These are phyloP conservation scores for Pleurotus giganteus DNA, from an alignment of 768 basidiomycete genomes.

Conservation along the genomic window DNA sequence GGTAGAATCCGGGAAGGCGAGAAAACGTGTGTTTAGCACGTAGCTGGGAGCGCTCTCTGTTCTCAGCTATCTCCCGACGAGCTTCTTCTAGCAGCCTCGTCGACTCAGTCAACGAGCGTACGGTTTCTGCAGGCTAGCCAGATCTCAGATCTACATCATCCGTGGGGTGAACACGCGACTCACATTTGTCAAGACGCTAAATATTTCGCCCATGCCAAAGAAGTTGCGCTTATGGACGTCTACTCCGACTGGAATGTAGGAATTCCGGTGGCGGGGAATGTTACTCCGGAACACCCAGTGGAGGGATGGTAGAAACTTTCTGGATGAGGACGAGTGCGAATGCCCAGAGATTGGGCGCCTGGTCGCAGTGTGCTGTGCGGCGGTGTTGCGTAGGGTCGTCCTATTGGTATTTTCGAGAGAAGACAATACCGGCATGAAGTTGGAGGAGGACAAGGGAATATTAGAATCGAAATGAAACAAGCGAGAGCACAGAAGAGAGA, in stretches of 20 bases:
- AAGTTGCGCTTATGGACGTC: constrained; percentile 69
- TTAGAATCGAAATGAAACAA: constrained; percentile 6
- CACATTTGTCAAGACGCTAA: constrained; percentile 75
- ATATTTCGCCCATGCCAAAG: constrained; percentile 78
- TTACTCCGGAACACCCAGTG: constrained; percentile 80
- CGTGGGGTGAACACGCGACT: constrained; percentile 19
- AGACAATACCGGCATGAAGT: constrained; percentile 2
- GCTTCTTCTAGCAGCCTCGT: constrained; percentile 75
- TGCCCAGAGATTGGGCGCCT: constrained; percentile 6
- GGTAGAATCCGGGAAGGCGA: constrained; percentile 70
- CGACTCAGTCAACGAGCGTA: constrained; percentile 78
- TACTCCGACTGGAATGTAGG: constrained; percentile 43
- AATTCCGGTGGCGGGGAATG: constrained; percentile 63
- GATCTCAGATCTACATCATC: constrained; percentile 10
- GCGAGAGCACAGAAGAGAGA: background rate
- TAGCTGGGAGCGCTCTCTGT: constrained; percentile 61
- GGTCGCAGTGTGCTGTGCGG: background rate
- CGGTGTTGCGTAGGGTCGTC: background rate
- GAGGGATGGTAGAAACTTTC: constrained; percentile 31
- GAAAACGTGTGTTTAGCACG: constrained; percentile 78
- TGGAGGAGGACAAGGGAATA: constrained; percentile 5
- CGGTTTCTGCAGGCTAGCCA: constrained; percentile 69
- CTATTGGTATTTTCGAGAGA: constrained; percentile 4
- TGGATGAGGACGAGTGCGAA: background rate
- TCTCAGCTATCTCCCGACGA: constrained; percentile 69